Conservation (phyloP, 108 stramenopile species). For the Seminavis robusta region DNA sequence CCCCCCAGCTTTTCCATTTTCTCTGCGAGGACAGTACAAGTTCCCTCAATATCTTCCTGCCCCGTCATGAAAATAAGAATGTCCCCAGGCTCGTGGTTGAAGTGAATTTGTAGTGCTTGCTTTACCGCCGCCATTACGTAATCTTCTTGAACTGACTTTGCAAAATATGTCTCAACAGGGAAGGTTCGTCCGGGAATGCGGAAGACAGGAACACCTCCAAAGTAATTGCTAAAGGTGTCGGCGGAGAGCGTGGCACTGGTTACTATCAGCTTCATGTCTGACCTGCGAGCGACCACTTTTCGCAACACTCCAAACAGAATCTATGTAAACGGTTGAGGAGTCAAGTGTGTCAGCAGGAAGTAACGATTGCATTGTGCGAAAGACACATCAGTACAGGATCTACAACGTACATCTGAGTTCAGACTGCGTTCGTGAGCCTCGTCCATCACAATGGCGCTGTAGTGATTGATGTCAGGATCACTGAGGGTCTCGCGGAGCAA, state of each 20-base stretch:
- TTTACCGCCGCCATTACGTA: constrained; percentile 99
- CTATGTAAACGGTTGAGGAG: too few relatives aligned
- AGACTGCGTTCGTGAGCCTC: constrained; percentile 97
- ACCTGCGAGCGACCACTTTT: constrained; percentile 88
- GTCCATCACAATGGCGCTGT: constrained; percentile 93
- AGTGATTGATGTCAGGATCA: constrained; percentile 93
- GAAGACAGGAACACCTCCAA: constrained; percentile 97
- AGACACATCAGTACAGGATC: too few relatives aligned
- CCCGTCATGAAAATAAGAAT: constrained; percentile 99
- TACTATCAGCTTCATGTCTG: constrained; percentile 96
- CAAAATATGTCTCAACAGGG: constrained; percentile 90
- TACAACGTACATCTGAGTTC: constrained; percentile 99
- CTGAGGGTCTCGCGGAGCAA: constrained; percentile 93
- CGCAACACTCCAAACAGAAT: constrained; percentile 95
- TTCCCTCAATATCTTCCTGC: constrained; percentile 99
- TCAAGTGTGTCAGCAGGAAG: too few relatives aligned
- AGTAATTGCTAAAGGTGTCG: constrained; percentile 92
- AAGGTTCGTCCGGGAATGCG: constrained; percentile 95
- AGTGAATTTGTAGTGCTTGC: constrained; percentile 96
- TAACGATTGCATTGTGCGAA: too few relatives aligned
- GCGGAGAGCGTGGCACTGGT: constrained; percentile 97
- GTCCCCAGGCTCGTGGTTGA: constrained; percentile 95
- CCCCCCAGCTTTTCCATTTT: constrained; percentile 85
- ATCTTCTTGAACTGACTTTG: constrained; percentile 92
- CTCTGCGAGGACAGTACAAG: constrained; percentile 91